phyloP scores from a whole-genome alignment of 2,329 filamentous ascomycete genomes.

The Penicillium sp. region DNA sequence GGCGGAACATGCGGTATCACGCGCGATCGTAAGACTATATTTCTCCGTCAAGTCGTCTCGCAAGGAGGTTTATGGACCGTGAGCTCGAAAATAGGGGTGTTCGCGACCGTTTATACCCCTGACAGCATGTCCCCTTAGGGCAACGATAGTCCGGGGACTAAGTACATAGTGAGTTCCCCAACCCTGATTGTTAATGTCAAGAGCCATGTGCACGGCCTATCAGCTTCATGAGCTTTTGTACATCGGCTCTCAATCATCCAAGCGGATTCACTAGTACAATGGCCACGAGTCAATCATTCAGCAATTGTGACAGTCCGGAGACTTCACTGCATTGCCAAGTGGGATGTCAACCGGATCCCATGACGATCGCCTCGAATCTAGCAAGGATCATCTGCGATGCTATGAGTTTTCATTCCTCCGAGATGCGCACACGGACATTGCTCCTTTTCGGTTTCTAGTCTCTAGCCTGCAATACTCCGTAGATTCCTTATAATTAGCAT shows the following conservation, averaged over 20 bases:
- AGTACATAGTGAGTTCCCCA: background rate
- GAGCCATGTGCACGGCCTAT: conserved; percentile 2
- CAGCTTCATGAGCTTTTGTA: background rate
- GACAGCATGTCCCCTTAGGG: conserved; percentile 11
- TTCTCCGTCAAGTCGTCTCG: background rate
- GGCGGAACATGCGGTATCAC: background rate
- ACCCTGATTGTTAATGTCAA: background rate
- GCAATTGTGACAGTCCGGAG: background rate
- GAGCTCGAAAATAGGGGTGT: conserved; percentile 1
- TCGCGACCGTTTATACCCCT: conserved; percentile 10
- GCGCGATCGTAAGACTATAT: background rate
- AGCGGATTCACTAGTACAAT: conserved; percentile 9
- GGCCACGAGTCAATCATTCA: background rate
- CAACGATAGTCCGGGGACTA: conserved; percentile 14
- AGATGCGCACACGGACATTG: conserved; percentile 1
- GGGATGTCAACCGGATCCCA: background rate
- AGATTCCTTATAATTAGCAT: background rate
- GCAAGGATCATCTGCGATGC: background rate
- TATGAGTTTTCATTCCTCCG: background rate
- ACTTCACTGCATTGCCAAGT: background rate
- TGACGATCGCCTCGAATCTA: conserved; percentile 3
- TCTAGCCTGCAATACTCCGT: background rate
- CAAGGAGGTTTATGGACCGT: background rate
- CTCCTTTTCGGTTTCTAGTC: background rate
- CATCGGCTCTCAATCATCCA: conserved; percentile 14